Base-by-base conservation (phyloP, 2,329 filamentous ascomycete genomes). In the Diaporthe destruens region DNA sequence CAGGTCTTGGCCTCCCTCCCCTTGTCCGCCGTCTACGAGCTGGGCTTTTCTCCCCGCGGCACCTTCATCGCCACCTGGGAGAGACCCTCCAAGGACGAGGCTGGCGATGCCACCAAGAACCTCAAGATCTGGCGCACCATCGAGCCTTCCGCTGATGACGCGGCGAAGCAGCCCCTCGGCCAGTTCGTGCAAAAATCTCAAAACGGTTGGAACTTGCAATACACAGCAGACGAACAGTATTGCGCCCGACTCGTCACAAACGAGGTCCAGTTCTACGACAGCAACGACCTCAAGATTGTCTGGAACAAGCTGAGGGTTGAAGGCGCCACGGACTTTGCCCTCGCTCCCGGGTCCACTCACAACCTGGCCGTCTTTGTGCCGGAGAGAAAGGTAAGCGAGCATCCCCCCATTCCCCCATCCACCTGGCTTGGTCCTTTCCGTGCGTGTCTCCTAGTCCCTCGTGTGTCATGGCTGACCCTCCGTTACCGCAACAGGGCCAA, bases 1-100 rank as follows among this genome's bases (percentile, higher is more conserved):
- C 86, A 92, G 77, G 85, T 93, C 77, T 86, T 97, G 80, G 91
- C 94, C 75, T 91, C 88, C 47, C 89, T 99, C 65, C 89, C 92
- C 73, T 90, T 95, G 55, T 85, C 92, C 73, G 96, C 97, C 80
- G 95, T 98, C 76, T 98, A 94, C 85, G 96, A 99, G 82, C 87
- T 99, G 74, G 94, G 92, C 76, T 99, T 99, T 85, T 99, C 96
- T 34, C 96, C 96, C 6, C 88, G 91, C 71, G 96, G 96, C 74
- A 96, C 94, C 72, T 99, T 94, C 83, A 87, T 98, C 81, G 98
- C 97, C 81, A 98, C 96, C 69, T 98, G 95, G 95, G 96, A 99
- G 86, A 92, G 96, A 47, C 93, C 95, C 11, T 88, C 90, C 76
- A 98, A 98, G 86, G 96, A 98, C 80, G 96, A 96, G 80, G 92